phyloP scores from a whole-genome alignment of 176 grass and related monocot species.

The Carex parvula region DNA sequence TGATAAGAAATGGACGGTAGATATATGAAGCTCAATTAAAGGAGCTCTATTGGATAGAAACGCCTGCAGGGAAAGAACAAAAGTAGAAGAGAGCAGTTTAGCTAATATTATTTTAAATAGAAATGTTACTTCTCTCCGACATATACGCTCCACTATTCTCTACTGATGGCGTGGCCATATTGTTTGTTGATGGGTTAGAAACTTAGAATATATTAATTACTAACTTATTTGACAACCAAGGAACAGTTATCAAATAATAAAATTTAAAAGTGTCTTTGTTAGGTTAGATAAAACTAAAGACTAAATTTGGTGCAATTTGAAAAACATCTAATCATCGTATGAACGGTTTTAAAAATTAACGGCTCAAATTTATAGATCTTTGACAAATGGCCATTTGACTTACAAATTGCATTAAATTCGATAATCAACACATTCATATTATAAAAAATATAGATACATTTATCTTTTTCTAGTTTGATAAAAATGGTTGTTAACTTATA shows the following conservation, averaged over 20 bases:
- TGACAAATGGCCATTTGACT: neutral
- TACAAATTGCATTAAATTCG: neutral
- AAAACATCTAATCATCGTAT: neutral
- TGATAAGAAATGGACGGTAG: slow-evolving; percentile 24
- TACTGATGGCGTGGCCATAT: neutral
- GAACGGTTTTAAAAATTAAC: neutral
- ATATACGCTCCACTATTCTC: neutral
- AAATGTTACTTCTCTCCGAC: neutral
- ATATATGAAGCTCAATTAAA: neutral
- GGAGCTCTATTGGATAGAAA: slow-evolving; percentile 4
- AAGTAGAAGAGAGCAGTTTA: slow-evolving; percentile 4
- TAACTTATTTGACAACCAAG: neutral
- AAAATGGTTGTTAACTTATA: neutral
- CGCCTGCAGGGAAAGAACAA: neutral
- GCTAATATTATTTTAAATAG: neutral
- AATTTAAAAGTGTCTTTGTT: neutral
- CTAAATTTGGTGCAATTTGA: neutral
- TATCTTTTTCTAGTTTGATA: neutral
- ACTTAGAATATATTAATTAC: neutral
- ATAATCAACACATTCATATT: neutral
- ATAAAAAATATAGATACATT: too few species aligned
- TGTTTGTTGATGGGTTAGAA: neutral
- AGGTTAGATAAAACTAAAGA: neutral
- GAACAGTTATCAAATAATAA: neutral
- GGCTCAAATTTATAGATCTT: neutral